These are phyloP conservation scores for Fusarium sp. DNA, from an alignment of 2,329 filamentous ascomycete genomes.

Conservation along the genomic window DNA sequence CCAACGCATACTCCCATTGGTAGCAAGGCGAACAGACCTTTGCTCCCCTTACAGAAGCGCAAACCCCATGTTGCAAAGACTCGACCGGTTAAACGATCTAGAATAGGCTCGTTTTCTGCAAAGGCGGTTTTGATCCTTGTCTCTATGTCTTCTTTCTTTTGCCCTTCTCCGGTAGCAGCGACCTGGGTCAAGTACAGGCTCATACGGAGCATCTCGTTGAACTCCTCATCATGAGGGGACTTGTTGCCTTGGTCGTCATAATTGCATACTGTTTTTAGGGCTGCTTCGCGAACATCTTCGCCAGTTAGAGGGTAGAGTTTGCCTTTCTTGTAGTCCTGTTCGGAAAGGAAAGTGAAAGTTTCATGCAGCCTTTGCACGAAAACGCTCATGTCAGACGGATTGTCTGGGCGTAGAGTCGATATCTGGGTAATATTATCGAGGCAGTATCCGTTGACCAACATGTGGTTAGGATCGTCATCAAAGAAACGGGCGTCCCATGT, in stretches of 20 bases:
- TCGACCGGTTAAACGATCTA: rapidly evolving
- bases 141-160: background rate
- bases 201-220: rapidly evolving
- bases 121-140: rapidly evolving
- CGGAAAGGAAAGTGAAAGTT: background rate
- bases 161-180: rapidly evolving
- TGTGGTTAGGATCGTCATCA: background rate
- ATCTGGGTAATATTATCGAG: background rate
- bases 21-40: background rate
- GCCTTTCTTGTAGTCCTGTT: rapidly evolving
- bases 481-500: constrained; percentile 2
- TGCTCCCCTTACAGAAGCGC: background rate
- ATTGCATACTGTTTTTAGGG: background rate
- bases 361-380: background rate
- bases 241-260: background rate
- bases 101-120: rapidly evolving
- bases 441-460: background rate
- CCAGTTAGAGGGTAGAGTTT: background rate
- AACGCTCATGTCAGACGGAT: rapidly evolving
- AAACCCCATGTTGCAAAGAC: background rate
- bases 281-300: background rate
- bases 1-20: rapidly evolving
- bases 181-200: rapidly evolving
- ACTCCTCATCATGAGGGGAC: background rate
- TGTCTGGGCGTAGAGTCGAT: rapidly evolving